Evolutionary conservation across 2,329 filamentous ascomycete species (phyloP).

Genomic region (Fusarium illudens): DNA sequence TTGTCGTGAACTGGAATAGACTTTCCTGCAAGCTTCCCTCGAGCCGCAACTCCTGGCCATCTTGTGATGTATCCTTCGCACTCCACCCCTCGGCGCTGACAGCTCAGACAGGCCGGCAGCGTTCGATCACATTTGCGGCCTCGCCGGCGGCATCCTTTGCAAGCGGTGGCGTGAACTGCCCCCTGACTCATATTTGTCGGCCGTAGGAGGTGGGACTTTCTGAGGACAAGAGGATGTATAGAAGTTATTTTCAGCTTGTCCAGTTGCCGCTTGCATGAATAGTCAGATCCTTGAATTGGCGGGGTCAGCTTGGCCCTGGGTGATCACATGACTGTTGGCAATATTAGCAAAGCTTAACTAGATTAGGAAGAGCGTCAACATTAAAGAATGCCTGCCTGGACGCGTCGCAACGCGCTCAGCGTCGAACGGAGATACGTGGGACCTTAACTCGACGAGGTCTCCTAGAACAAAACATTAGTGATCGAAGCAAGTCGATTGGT

Average conservation of each 20-base stretch:
- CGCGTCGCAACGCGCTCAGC: too few relatives aligned
- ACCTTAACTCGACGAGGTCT: too few relatives aligned
- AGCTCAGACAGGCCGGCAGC: background rate
- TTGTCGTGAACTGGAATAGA: slow-evolving; percentile 1
- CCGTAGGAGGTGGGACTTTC: too few relatives aligned
- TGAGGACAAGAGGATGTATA: background rate
- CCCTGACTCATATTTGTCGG: background rate
- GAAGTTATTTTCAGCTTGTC: background rate
- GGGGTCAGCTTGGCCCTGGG: background rate
- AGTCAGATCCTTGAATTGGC: background rate
- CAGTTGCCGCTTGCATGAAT: background rate
- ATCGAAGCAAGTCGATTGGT: too few relatives aligned
- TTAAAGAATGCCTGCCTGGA: too few relatives aligned
- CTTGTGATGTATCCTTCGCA: slow-evolving; percentile 19
- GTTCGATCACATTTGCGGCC: slow-evolving; percentile 1
- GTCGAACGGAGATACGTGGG: too few relatives aligned
- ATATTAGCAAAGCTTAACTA: too few relatives aligned
- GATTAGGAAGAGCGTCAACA: too few relatives aligned
- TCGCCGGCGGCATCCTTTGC: background rate
- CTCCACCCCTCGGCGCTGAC: background rate
- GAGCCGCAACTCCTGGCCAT: slow-evolving; percentile 7
- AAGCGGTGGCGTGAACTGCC: background rate
- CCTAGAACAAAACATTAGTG: too few relatives aligned
- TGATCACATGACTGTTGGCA: background rate
- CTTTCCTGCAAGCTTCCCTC: slow-evolving; percentile 16